These are phyloP conservation scores for Echium plantagineum DNA, from an alignment of 257 asterid species.

Conservation along the genomic window DNA sequence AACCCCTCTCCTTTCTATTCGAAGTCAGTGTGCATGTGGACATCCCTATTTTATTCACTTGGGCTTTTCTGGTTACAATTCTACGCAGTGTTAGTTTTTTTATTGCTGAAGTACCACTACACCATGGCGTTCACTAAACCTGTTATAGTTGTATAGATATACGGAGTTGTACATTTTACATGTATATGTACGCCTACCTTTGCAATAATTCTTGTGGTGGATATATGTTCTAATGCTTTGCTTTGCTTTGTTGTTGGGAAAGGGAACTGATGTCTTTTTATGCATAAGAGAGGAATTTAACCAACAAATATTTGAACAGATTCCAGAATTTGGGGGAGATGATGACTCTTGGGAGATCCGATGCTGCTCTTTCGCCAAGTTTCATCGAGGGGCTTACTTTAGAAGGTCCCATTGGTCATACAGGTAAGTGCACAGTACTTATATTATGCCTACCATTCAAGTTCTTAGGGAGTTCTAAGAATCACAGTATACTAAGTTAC, in stretches of 20 bases:
- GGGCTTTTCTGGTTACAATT: no score
- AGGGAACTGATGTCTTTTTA: not conserved
- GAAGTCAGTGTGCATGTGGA: no score
- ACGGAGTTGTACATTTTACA: no score
- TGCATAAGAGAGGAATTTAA: not conserved
- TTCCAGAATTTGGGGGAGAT: conserved; percentile 93
- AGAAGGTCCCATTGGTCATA: conserved; percentile 85
- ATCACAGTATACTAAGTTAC: not conserved
- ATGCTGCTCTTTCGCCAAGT: conserved; percentile 84
- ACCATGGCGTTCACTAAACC: no score
- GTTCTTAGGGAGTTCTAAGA: not conserved
- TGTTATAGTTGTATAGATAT: no score
- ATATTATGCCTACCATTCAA: not conserved
- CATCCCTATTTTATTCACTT: no score
- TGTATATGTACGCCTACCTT: no score
- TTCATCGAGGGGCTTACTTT: conserved; percentile 69
- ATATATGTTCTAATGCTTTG: no score
- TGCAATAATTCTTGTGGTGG: not conserved
- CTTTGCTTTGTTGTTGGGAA: no score
- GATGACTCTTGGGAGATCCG: conserved; percentile 90
- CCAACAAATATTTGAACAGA: conserved; percentile 24
- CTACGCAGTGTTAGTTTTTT: no score
- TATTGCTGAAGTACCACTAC: no score
- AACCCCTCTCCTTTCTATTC: no score
- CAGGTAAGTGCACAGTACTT: conserved; percentile 41